Evolutionary conservation across 2,329 filamentous ascomycete genomes (phyloP), one percentile per base, ranked within the genome.

Genomic region (Ophiostoma montium): DNA sequence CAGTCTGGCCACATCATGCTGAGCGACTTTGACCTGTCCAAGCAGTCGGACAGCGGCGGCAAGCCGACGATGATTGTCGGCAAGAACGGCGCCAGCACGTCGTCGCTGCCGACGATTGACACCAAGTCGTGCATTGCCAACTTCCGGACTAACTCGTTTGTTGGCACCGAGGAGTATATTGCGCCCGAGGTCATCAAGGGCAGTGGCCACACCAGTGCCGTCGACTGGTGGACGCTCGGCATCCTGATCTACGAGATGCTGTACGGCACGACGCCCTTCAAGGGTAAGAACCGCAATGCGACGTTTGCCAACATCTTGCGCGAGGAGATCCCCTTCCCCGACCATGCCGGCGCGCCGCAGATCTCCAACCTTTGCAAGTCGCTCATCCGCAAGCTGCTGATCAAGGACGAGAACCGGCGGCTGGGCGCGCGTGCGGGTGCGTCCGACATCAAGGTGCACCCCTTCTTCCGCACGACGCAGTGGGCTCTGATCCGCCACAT

Each of bases 1-100:
- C 92, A 98, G 65, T 96, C 92, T n/a, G 92, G 92, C 15, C 92
- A 98, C 66, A 98, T 98, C 59, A 98, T 98, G 92, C 76, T 98
- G 63, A 96, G 92, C 53, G 92, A 98, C 69, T 98, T 98, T 66
- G 92, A 98, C 66, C 69, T 98, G 54, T 95, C 89, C 10, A 98
- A 98, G 67, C 92, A 98, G 67, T 98, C 92, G 7, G 92, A 94
- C 57, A 82, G 86, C 15, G 92, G 89, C 61, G 92, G 92, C 68
- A 90, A 90, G 61, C 92, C 92, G 45, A 95, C 89, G 21, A 96
- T 98, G 90, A 95, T 98, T 60, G 76, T 95, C 53, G 86, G 86
- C 57, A 88, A 86, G 63, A 89, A 86, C 57, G 89, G 89, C 48
- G 82, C 87, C 35, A 90, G 87, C 49, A 84, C 85, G 8, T 87